phyloP scores from a whole-genome alignment of 192 early-diverging fungal genomes.

The Coemansia sp. region DNA sequence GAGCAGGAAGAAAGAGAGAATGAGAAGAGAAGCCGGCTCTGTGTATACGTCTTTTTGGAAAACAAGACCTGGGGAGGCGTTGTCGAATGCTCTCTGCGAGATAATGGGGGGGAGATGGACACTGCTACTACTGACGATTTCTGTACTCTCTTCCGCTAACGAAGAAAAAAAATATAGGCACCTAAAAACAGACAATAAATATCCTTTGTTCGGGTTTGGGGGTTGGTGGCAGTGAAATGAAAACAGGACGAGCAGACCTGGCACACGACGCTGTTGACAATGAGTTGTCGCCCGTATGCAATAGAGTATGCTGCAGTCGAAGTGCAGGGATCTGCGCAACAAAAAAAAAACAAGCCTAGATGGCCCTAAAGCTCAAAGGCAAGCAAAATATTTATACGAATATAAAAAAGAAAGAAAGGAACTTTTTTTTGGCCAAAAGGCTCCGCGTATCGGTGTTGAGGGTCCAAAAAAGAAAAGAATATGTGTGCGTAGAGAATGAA shows the following conservation, averaged over 20 bases:
- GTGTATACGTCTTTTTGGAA: not conserved
- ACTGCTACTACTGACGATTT: slow-evolving; percentile 6
- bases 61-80: not conserved
- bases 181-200: not conserved
- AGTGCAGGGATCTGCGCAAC: slow-evolving; percentile 5
- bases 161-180: not conserved
- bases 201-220: not conserved
- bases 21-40: not conserved
- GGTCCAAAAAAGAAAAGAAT: not conserved
- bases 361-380: not conserved
- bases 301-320: slow-evolving; percentile 2
- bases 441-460: not conserved
- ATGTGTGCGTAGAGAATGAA: not conserved
- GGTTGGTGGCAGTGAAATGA: not conserved
- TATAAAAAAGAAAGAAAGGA: not conserved
- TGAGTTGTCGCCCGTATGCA: not conserved
- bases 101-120: not conserved
- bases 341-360: not conserved
- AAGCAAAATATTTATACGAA: not conserved
- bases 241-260: slow-evolving; percentile 3
- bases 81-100: not conserved
- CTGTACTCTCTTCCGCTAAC: not conserved
- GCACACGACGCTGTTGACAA: not conserved
- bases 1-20: not conserved
- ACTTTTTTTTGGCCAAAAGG: not conserved